Evolutionary conservation across 1,139 yeast species (phyloP), one percentile per base, ranked within the genome.

Genomic region (Arxiozyma bovina): DNA sequence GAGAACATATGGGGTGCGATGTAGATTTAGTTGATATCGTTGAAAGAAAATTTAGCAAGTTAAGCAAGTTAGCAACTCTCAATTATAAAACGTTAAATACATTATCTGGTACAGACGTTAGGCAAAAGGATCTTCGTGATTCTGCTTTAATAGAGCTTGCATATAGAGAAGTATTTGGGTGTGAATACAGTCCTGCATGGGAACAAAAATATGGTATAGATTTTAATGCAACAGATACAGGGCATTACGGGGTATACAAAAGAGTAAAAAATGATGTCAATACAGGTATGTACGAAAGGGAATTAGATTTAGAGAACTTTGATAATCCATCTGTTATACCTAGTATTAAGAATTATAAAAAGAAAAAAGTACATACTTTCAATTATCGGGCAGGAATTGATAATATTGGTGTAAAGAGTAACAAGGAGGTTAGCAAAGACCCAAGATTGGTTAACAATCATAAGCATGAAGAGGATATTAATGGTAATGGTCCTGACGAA

Each of bases 1-100:
- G 99, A 60, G 99, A 94, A 67, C 99, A 94, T 70, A 70, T 94
- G 42, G 99, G 99, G 21, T 85, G 95, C 51, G 93, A 88, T 69
- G 93, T 91, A 50, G 99, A 94, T 70, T 76, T 85, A 30, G 73
- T 93, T 45, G 99, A 93, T 58, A 73, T 86, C 50, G 87, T 90
- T 43, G 98, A 93, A 65, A 77, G 94, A 63, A 76, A 86, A 60
- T 86, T 87, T 62, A 74, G 74, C 48, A 78, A 78, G 60, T 76
- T 85, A 57, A 87, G 84, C 61, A 73, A 74, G 15, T 70, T 77
- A 61, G 87, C 91, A 1, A 70, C 68, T 48, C 69, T 80, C 1
- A 62, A 67, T 51, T 66, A 55, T 44, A 58, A 69, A 34, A 64
- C 66, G 1, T 53, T 69, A 21, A 60, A 63, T 49, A 57, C 62